Base-by-base conservation (phyloP, 2,329 filamentous ascomycete species). In the Sarocladium kiliense region DNA sequence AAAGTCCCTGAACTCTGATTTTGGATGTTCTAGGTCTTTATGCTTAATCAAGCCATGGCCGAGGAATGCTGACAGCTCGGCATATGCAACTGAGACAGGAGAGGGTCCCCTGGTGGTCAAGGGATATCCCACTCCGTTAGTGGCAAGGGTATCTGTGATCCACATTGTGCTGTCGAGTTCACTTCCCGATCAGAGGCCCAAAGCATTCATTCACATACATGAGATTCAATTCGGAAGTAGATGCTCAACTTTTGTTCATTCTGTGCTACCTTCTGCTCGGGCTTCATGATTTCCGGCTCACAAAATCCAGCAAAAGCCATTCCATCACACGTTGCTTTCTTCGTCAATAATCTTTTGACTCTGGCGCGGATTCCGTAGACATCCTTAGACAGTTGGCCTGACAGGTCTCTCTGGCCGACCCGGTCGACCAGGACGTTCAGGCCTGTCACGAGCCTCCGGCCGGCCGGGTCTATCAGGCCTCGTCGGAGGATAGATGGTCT, bases 401-500 rank as follows among this genome's bases (percentile, higher is more conserved):
- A 5, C 44, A 30, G 44, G 44, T 30, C 44, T 49, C 26, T 11
- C 44, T 30, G 44, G 25, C 23, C 44, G 21, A 3, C 23, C 41
- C 11, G 41, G 41, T 6, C 37, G 12, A n/a, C 37, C n/a, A n/a
- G n/a, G n/a, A n/a, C n/a, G n/a, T n/a, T n/a, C 37, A 10, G 37
- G 10, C 41, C 19, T 45, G 16, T 45, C 41, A 26, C 41, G 27
- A 10, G 32, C 10, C 37, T 55, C 41, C 7, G 23, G 44, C 44
- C 25, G 12, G 9, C 12, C 27, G 11, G 47, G 30, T 36, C 27
- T 51, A 12, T 16, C 47, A 34, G 30, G 47, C 27, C 27, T 34
- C 27, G 26, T 32, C 16, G 47, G n/a, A 23, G 41, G 18, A 45
- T 34, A 41, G 26, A 62, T 54, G 18, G 62, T 65, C 21, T 62